These are phyloP conservation scores for Aaosphaeria arxii DNA, from an alignment of 2,329 filamentous ascomycete genomes.

Conservation along the genomic window DNA sequence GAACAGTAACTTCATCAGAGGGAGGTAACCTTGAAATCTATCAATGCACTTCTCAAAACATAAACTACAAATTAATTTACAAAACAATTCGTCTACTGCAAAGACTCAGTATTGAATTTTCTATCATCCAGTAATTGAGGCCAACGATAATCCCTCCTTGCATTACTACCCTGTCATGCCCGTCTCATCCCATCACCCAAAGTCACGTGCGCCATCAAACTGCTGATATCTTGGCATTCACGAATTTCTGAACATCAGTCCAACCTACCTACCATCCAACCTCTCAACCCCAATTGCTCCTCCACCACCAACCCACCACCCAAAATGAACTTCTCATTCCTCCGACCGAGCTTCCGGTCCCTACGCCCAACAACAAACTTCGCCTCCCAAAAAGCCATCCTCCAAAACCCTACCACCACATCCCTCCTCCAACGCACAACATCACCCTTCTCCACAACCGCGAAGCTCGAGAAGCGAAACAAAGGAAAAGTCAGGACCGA, in stretches of 20 bases:
- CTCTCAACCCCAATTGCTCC: background rate
- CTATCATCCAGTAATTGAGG: too few species aligned
- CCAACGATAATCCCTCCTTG: too few species aligned
- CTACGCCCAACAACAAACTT: background rate
- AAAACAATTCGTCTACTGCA: too few species aligned
- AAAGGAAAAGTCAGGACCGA: slow-evolving; percentile 22
- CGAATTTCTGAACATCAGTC: slow-evolving; percentile 1
- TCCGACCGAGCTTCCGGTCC: background rate
- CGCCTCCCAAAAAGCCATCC: background rate
- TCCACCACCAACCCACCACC: background rate
- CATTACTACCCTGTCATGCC: too few species aligned
- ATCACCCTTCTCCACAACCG: slow-evolving; percentile 29
- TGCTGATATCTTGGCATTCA: background rate
- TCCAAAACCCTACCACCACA: background rate
- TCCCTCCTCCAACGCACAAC: slow-evolving; percentile 2
- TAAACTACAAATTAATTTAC: too few species aligned
- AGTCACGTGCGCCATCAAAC: too few species aligned
- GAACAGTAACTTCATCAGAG: too few species aligned
- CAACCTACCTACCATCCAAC: background rate
- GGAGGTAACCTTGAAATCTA: too few species aligned
- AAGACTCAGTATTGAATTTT: too few species aligned
- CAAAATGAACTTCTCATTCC: background rate
- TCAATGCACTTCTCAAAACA: too few species aligned
- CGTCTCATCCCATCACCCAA: too few species aligned
- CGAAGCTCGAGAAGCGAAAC: slow-evolving; percentile 21